Evolutionary conservation across 352 stramenopile species (phyloP), one percentile per base, ranked within the genome.

Genomic region (Phytophthora boehmeriae): DNA sequence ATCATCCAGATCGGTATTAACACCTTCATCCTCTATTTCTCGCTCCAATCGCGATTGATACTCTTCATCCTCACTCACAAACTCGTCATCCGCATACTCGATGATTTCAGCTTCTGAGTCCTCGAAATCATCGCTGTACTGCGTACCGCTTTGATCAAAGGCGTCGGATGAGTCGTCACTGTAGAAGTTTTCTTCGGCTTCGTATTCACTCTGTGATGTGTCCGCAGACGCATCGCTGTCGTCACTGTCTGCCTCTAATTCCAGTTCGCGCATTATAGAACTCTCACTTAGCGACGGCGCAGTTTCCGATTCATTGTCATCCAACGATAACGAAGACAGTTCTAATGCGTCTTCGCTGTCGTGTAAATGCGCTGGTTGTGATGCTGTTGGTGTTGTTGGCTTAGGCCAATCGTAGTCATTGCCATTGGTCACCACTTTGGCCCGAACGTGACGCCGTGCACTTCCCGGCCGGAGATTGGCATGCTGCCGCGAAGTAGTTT

Each of bases 101-200:
- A 92, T 91, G 23, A 94, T 65, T 57, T 94, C 86, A 19, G 83
- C 83, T 34, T 92, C 83, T 0, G 71, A 59, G 46, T 92, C 81
- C 50, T 94, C 86, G 59, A 91, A 93, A 53, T 94, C 86, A 30
- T 94, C 83, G 63, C 83, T 94, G 69, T 92, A 92, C 46, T 88
- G 80, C 5, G 75, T 84, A 5, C 83, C 80, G 51, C 84, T 82
- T 23, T 87, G 76, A 28, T 84, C 80, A 13, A 83, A 83, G 59
- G 88, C 84, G 43, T 92, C 83, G 5, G 63, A 73, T 35, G 81
- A 90, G 63, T 88, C 78, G 51, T 92, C 83, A 46, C 81, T 92
- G 73, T 94, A 94, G 60, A 89, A 93, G 59, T 92, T 94, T 50
- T 94, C 86, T 54, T 93, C 83, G 0, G 75, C 81, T 22, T 89